Conservation (phyloP, 176 grass and related monocot genomes). For the Miscanthus lutarioriparius region DNA sequence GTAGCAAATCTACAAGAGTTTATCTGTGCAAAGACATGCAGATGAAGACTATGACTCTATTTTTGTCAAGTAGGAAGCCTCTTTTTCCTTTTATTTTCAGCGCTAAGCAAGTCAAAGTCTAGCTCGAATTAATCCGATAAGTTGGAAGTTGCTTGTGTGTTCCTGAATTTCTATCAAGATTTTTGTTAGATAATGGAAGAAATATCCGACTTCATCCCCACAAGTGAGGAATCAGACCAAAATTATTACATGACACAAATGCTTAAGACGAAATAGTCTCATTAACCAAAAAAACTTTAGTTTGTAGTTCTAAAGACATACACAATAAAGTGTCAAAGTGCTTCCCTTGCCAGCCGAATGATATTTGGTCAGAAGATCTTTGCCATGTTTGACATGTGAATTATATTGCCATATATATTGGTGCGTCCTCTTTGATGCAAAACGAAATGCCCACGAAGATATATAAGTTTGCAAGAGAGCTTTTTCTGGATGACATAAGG, state of each 20-base stretch:
- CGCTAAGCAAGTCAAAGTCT: neutral
- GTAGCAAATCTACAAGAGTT: conserved; percentile 7
- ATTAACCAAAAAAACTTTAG: too few species aligned
- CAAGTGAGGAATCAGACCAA: too few species aligned
- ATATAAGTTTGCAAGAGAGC: neutral
- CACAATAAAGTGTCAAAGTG: neutral
- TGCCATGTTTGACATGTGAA: neutral
- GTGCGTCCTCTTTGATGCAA: neutral
- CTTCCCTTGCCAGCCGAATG: neutral
- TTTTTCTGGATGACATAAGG: conserved; percentile 33
- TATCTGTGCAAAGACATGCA: neutral
- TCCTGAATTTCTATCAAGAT: neutral
- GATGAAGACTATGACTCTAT: neutral
- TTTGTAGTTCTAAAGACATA: too few species aligned
- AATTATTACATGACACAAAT: too few species aligned
- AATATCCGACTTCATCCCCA: too few species aligned
- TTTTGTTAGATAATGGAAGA: too few species aligned
- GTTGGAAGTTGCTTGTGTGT: neutral
- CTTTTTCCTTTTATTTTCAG: neutral
- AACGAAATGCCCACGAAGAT: conserved; percentile 1
- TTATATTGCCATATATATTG: neutral
- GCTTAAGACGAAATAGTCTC: too few species aligned
- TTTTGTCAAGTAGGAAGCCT: neutral
- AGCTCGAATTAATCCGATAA: too few species aligned
- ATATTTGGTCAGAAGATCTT: neutral